phyloP scores from a whole-genome alignment of 2,329 filamentous ascomycete genomes.

The Neopestalotiopsis clavispora region DNA sequence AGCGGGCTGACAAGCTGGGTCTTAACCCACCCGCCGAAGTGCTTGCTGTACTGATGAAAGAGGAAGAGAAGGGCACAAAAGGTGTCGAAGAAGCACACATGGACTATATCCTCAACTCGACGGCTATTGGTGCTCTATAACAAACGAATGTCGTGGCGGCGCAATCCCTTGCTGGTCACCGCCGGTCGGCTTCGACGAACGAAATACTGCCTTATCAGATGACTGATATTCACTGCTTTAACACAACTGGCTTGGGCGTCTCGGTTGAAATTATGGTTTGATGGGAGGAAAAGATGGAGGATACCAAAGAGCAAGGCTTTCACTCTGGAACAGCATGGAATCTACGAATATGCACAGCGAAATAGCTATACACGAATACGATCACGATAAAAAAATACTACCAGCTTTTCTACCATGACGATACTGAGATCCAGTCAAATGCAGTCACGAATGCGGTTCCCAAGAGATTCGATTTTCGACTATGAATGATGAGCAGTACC shows the following conservation, averaged over 20 bases:
- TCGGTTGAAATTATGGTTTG: background rate
- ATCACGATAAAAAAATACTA: background rate
- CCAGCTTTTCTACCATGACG: too few species aligned
- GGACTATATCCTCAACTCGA: slow-evolving; percentile 66
- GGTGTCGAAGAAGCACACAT: slow-evolving; percentile 73
- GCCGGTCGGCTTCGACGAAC: background rate
- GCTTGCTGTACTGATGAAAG: slow-evolving; percentile 79
- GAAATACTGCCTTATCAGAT: background rate
- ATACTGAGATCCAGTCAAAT: too few species aligned
- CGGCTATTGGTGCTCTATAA: slow-evolving; percentile 39
- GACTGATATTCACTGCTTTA: background rate
- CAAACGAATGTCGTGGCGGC: background rate
- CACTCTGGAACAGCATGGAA: background rate
- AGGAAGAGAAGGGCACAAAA: slow-evolving; percentile 61
- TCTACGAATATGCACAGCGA: background rate
- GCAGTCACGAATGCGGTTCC: too few species aligned
- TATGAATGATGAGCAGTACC: too few species aligned
- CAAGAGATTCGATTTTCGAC: too few species aligned
- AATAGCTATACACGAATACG: background rate
- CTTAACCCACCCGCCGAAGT: slow-evolving; percentile 91
- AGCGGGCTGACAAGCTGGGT: slow-evolving; percentile 80
- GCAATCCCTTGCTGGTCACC: background rate
- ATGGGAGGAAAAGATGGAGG: background rate
- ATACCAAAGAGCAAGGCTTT: background rate
- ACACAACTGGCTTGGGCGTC: slow-evolving; percentile 9